These are phyloP conservation scores for Coprinopsis cinerea DNA, from an alignment of 768 basidiomycete genomes.

Conservation along the genomic window DNA sequence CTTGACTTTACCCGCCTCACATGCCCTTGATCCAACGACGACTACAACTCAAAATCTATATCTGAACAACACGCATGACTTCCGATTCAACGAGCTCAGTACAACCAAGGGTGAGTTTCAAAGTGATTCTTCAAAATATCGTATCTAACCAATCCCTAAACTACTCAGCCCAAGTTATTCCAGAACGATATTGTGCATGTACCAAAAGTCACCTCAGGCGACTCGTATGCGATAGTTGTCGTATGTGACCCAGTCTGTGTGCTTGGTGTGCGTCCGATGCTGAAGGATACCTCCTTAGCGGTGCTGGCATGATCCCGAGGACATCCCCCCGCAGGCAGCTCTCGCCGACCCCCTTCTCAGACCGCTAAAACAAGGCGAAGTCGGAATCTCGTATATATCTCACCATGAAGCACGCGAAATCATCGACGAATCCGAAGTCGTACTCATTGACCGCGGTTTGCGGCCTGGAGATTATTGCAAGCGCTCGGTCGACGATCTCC, in stretches of 20 bases:
- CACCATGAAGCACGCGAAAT: slow-evolving; percentile 55
- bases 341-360: slow-evolving; percentile 66
- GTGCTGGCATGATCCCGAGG: slow-evolving; percentile 87
- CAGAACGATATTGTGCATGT: slow-evolving; percentile 56
- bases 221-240: slow-evolving; percentile 56
- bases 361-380: slow-evolving; percentile 70
- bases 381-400: slow-evolving; percentile 69
- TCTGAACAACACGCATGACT: too few species aligned
- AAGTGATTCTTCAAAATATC: too few species aligned
- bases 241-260: slow-evolving; percentile 30
- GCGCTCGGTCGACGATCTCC: slow-evolving; percentile 64
- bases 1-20: too few species aligned
- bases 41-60: too few species aligned
- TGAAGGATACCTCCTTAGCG: slow-evolving; percentile 50
- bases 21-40: too few species aligned
- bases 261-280: too few species aligned
- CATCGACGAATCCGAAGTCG: slow-evolving; percentile 59
- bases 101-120: too few species aligned
- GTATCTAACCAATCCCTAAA: neutral
- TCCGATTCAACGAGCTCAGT: too few species aligned
- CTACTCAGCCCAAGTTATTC: slow-evolving; percentile 44
- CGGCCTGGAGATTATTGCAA: slow-evolving; percentile 81
- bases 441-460: slow-evolving; percentile 70
- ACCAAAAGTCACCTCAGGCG: slow-evolving; percentile 31
- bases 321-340: slow-evolving; percentile 40